Percentiles rank a stretch among this genome's conserved stretches.
phyloP scores from a whole-genome alignment of 345 rosid species.

The Cardamine resedifolia region DNA sequence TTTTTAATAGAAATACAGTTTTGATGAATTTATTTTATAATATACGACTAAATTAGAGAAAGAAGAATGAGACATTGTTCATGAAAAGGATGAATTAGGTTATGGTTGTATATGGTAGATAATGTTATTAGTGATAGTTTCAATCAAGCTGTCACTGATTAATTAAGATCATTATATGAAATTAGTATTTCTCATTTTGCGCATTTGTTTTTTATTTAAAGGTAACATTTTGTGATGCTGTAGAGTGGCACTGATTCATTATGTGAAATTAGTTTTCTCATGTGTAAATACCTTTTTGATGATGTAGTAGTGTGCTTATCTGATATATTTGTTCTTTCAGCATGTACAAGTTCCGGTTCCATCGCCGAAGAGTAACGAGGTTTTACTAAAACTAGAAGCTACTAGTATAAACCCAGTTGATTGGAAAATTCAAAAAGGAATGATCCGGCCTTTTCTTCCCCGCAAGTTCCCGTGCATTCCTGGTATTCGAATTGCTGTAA shows the following conservation, averaged over 20 bases:
- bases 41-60: too few species aligned
- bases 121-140: background rate
- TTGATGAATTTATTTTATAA: too few species aligned
- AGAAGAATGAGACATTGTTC: background rate
- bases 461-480: slow-evolving; percentile 76
- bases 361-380: slow-evolving; percentile 52
- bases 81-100: background rate
- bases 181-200: background rate
- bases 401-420: slow-evolving; percentile 62
- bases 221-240: too few species aligned
- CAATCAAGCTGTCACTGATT: background rate
- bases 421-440: slow-evolving; percentile 73
- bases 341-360: slow-evolving; percentile 64
- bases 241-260: too few species aligned
- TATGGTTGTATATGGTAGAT: background rate
- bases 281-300: background rate
- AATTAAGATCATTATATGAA: background rate
- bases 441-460: slow-evolving; percentile 57
- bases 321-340: slow-evolving; percentile 38
- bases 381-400: slow-evolving; percentile 63
- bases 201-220: background rate
- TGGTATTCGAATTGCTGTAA: slow-evolving; percentile 39
- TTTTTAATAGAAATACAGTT: too few species aligned
- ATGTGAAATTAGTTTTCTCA: too few species aligned
- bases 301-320: background rate